phyloP scores from a whole-genome alignment of 2,329 filamentous ascomycete genomes.

The Aspergillus oerlinghausenensis region DNA sequence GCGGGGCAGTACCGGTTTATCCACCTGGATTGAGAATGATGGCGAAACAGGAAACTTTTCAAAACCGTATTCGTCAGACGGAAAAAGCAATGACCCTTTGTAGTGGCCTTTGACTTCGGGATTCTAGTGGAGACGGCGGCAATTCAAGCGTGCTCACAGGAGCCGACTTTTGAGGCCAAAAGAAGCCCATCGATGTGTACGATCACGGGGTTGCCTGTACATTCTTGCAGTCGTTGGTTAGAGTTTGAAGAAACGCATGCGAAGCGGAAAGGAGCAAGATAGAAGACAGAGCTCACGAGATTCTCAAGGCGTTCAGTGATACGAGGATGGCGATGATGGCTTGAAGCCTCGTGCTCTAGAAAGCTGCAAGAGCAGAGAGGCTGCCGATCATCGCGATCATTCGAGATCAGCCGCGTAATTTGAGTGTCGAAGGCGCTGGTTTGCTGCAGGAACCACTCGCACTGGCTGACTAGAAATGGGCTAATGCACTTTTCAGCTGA shows the following conservation, averaged over 20 bases:
- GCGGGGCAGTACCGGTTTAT: slow-evolving; percentile 11
- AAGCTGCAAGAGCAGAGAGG: not conserved
- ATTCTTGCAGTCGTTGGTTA: slow-evolving; percentile 1
- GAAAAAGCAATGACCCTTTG: slow-evolving; percentile 9
- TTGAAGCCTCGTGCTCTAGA: not conserved
- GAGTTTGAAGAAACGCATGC: not conserved
- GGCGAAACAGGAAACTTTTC: slow-evolving; percentile 2
- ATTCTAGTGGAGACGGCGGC: slow-evolving; percentile 17
- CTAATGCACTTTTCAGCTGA: slow-evolving; percentile 28
- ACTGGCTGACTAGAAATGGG: slow-evolving; percentile 1
- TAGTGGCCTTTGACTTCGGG: slow-evolving; percentile 3
- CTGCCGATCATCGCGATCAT: not conserved
- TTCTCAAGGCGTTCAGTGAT: not conserved
- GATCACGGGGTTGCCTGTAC: slow-evolving; percentile 3
- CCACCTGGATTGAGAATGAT: slow-evolving; percentile 12
- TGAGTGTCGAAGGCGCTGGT: slow-evolving; percentile 10
- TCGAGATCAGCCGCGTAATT: slow-evolving; percentile 5
- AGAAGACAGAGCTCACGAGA: not conserved
- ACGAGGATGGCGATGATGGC: not conserved
- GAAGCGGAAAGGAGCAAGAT: not conserved
- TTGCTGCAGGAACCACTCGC: slow-evolving; percentile 28
- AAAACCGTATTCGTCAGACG: slow-evolving; percentile 13
- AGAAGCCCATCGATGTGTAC: not conserved
- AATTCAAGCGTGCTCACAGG: slow-evolving; percentile 10
- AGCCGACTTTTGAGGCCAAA: not conserved